A percentile compares a stretch with the other conserved stretches of the same genome.
These are phyloP conservation scores for Coriolopsis trogii DNA, from an alignment of 1,284 basidiomycete species.

Conservation along the genomic window DNA sequence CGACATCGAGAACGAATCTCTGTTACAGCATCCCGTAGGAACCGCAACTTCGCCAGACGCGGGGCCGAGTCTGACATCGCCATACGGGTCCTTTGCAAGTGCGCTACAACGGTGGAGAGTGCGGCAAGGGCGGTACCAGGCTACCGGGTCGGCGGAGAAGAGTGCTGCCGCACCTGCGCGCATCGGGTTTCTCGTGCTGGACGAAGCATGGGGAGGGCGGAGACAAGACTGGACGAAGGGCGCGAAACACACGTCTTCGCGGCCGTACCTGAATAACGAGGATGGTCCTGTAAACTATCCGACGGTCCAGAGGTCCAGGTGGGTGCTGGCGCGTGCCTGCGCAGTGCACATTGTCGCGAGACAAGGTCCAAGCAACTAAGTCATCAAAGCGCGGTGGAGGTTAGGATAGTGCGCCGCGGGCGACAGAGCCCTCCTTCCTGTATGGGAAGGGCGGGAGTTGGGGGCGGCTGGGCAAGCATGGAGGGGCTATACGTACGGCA, in stretches of 20 bases:
- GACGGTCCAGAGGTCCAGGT: constrained; percentile 17
- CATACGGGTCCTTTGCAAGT: constrained; percentile 14
- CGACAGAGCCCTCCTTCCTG: constrained; percentile 34
- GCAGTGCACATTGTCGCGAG: constrained; percentile 21
- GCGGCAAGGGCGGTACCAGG: constrained; percentile 23
- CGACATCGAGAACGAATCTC: constrained; percentile 32
- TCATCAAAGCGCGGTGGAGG: constrained; percentile 22
- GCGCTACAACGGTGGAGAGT: constrained; percentile 12
- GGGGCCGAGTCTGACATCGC: constrained; percentile 27
- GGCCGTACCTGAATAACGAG: constrained; percentile 20
- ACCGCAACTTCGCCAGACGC: constrained; percentile 26
- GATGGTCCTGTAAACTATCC: constrained; percentile 1
- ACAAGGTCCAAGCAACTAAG: constrained; percentile 12
- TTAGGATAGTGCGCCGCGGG: constrained; percentile 29
- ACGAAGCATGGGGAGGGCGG: constrained; percentile 22
- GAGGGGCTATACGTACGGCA: constrained; percentile 23
- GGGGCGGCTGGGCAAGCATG: constrained; percentile 25
- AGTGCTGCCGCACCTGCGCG: constrained; percentile 3
- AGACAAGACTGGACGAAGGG: constrained; percentile 1
- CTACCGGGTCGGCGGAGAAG: constrained; percentile 19
- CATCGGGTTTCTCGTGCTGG: constrained; percentile 21
- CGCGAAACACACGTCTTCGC: constrained; percentile 27
- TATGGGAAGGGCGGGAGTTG: constrained; percentile 34
- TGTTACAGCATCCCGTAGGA: constrained; percentile 31
- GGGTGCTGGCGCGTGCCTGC: constrained; percentile 30